Conservation (phyloP, 306 rosid species). For the Ziziphus jujuba region DNA sequence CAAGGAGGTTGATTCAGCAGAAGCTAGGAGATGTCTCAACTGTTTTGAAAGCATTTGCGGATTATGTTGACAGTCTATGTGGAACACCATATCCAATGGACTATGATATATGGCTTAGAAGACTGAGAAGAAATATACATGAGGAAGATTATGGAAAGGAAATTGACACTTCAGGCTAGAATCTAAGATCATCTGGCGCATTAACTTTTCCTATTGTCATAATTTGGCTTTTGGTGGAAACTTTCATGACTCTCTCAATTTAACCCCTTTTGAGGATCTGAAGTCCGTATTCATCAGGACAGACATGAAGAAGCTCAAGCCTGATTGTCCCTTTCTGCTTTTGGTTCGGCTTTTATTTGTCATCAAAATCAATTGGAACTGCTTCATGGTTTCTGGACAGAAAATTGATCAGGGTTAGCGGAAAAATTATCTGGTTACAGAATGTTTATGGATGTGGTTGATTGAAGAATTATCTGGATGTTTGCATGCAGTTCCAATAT, state of each 20-base stretch:
- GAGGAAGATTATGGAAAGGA: conserved; percentile 89
- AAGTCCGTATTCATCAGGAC: conserved; percentile 22
- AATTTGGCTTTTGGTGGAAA: conserved; percentile 30
- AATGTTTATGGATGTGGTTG: not conserved
- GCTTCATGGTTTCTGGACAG: conserved; percentile 26
- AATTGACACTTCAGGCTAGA: conserved; percentile 59
- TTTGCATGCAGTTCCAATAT: conserved; percentile 12
- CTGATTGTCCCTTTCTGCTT: conserved; percentile 14
- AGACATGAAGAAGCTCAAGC: conserved; percentile 26
- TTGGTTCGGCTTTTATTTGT: conserved; percentile 21
- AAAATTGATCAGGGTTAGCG: not conserved
- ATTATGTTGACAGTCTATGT: conserved; percentile 94
- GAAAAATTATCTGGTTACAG: conserved; percentile 1
- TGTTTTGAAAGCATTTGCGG: conserved; percentile 86
- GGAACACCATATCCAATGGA: conserved; percentile 97
- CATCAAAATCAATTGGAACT: conserved; percentile 21
- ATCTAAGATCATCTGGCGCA: conserved; percentile 22
- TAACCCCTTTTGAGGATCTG: conserved; percentile 26
- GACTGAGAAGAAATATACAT: conserved; percentile 73
- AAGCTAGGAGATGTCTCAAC: conserved; percentile 88
- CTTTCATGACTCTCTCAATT: conserved; percentile 31
- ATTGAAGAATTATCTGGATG: not conserved
- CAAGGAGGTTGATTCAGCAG: conserved; percentile 92
- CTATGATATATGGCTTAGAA: conserved; percentile 89
- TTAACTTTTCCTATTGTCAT: conserved; percentile 25